Base-by-base conservation (phyloP, 768 basidiomycete genomes). In the Tulasnella sp. region DNA sequence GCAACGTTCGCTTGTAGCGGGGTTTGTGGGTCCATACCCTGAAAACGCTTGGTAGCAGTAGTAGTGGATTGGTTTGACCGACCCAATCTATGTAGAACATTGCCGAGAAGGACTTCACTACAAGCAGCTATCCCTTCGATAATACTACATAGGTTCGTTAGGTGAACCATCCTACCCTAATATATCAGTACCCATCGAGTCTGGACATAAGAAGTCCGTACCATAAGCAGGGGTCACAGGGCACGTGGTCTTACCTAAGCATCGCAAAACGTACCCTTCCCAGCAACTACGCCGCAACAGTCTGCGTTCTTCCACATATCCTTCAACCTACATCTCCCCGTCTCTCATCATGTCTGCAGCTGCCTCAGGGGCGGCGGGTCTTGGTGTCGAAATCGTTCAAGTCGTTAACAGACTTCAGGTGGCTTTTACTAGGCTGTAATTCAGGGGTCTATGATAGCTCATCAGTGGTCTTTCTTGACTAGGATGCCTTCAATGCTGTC, bases 401-500 rank as follows among this genome's bases (percentile, higher is more conserved):
- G 80, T 87, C 55, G 76, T 92, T 68, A 92, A 92, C 79, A 92
- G 87, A 68, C 84, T 92, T 44, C 89, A 92, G 71, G 62, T 63
- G 29, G 19, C 44, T 30, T 9, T 8, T 19, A 19, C 15, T 32
- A 23, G n/a, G n/a, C n/a, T n/a, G 34, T 38, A 15, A 15, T 38
- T 38, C 15, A 15, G 34, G 15, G 5, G 47, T n/a, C n/a, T n/a
- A n/a, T n/a, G 58, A 43, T 58, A 26, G 19, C 13, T 4, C 24
- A 21, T 15, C 54, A 32, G 4, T 56, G 34, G 10, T 56, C 17
- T 26, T 43, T 19, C n/a, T 32, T 13, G 24, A 4, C 41, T 38
- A 63, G 62, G 89, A 92, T 76, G 90, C 89, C 64, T 92, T 92
- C 73, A 79, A 81, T 44, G 82, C 89, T n/a, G 85, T 92, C 62